These are phyloP conservation scores for Chloranthus sessilifolius DNA, from an alignment of 164 flowering plant species.

Conservation along the genomic window DNA sequence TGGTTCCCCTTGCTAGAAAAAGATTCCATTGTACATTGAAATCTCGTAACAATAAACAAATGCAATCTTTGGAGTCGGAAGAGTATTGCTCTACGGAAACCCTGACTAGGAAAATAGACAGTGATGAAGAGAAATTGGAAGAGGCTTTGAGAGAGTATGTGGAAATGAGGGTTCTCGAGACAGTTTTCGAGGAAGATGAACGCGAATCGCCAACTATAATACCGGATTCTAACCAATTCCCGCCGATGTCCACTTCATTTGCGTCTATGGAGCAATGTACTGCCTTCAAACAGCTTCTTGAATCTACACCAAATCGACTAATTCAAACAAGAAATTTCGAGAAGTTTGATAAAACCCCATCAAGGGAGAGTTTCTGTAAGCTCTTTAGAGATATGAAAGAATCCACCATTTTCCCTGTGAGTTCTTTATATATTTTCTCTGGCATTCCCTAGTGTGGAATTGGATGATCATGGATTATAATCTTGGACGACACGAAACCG, in stretches of 20 bases:
- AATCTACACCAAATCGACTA: constrained; percentile 17
- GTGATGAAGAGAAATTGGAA: constrained; percentile 10
- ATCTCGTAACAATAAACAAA: not conserved
- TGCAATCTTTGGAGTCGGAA: too few relatives aligned
- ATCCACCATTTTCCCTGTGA: constrained; percentile 18
- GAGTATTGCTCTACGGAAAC: too few relatives aligned
- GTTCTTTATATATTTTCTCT: too few relatives aligned
- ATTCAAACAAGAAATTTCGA: constrained; percentile 14
- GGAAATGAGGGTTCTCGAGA: constrained; percentile 30
- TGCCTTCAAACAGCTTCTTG: constrained; percentile 20
- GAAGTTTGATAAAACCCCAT: constrained; percentile 13
- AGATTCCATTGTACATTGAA: constrained; percentile 1
- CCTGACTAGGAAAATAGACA: not conserved
- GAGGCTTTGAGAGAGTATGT: constrained; percentile 17
- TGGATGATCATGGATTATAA: too few relatives aligned
- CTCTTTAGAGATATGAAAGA: constrained; percentile 7
- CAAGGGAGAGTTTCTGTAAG: not conserved
- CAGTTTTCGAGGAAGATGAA: constrained; percentile 28
- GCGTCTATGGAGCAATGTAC: constrained; percentile 2
- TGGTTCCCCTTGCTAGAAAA: constrained; percentile 21
- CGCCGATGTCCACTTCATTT: constrained; percentile 5
- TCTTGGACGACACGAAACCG: too few relatives aligned
- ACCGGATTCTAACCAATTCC: constrained; percentile 4
- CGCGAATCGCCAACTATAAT: constrained; percentile 8
- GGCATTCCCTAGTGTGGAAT: too few relatives aligned